A percentile compares a stretch with the other conserved stretches of the same genome.
Conservation (phyloP, 2,329 filamentous ascomycete genomes). For the Drechmeria coniospora region DNA sequence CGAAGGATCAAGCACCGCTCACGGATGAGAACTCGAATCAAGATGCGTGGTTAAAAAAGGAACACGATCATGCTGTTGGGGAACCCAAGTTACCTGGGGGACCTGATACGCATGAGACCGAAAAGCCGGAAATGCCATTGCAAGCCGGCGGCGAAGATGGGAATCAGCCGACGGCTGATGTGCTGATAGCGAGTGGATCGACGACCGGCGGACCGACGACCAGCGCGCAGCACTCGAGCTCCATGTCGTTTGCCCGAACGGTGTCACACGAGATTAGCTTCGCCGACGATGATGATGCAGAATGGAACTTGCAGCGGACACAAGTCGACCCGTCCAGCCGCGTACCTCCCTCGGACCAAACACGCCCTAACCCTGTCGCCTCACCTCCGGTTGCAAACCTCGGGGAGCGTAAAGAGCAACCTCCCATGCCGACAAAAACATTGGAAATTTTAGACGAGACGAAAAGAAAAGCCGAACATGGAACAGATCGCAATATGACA, state of each 20-base stretch:
- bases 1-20: constrained; percentile 6
- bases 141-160: no score
- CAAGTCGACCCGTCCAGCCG: constrained; percentile 44
- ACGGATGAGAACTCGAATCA: no score
- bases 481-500: no score
- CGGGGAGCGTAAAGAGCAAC: constrained; percentile 17
- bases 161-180: no score
- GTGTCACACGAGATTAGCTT: constrained; percentile 47
- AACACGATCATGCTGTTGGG: no score
- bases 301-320: constrained; percentile 36
- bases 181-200: no score
- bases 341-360: constrained; percentile 40
- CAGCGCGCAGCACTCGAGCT: constrained; percentile 40
- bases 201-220: constrained; percentile 12
- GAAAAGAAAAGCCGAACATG: constrained; percentile 32
- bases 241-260: constrained; percentile 47
- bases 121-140: no score
- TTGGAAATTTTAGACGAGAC: constrained; percentile 36
- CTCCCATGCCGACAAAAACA: constrained; percentile 33
- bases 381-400: constrained; percentile 22
- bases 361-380: constrained; percentile 48
- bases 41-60: no score
- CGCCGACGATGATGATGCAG: constrained; percentile 41
- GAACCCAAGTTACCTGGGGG: no score
- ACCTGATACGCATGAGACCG: constrained; percentile 5